Percentiles rank a stretch among this genome's conserved stretches.
Evolutionary conservation across 345 rosid genomes (phyloP).

Genomic region (Salix exigua): DNA sequence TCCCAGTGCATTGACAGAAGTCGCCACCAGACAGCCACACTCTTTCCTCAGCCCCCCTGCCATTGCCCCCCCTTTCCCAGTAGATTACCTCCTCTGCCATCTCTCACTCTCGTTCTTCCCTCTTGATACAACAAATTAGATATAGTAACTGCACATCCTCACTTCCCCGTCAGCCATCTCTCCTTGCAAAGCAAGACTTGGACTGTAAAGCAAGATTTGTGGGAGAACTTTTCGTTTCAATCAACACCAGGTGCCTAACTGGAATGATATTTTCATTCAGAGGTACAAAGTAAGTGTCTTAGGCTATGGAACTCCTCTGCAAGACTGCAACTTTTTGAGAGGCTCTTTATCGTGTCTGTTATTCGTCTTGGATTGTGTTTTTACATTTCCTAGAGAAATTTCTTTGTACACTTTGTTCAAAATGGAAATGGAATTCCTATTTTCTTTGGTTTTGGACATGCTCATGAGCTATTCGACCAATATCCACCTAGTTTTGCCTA

Average conservation of each 20-base stretch:
- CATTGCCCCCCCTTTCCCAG: background rate
- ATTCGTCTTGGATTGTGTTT: background rate
- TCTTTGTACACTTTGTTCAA: background rate
- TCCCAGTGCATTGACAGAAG: background rate
- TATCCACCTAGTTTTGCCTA: background rate
- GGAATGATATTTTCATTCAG: slow-evolving; percentile 80
- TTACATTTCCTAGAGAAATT: background rate
- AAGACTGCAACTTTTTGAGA: slow-evolving; percentile 15
- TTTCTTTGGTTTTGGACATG: background rate
- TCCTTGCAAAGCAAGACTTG: background rate
- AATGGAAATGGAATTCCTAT: background rate
- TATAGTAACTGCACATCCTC: background rate
- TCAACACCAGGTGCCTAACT: slow-evolving; percentile 84
- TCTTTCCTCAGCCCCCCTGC: background rate
- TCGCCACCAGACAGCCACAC: no score
- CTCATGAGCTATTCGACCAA: background rate
- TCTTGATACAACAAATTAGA: background rate
- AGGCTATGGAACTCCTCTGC: slow-evolving; percentile 42
- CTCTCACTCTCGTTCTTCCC: background rate
- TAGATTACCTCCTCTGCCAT: background rate
- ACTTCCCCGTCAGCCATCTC: background rate
- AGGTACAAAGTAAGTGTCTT: slow-evolving; percentile 83
- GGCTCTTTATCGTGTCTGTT: background rate
- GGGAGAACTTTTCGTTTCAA: slow-evolving; percentile 70
- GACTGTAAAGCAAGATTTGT: no score